Conservation (phyloP, 164 flowering plant genomes). For the Tetracentron sinense region DNA sequence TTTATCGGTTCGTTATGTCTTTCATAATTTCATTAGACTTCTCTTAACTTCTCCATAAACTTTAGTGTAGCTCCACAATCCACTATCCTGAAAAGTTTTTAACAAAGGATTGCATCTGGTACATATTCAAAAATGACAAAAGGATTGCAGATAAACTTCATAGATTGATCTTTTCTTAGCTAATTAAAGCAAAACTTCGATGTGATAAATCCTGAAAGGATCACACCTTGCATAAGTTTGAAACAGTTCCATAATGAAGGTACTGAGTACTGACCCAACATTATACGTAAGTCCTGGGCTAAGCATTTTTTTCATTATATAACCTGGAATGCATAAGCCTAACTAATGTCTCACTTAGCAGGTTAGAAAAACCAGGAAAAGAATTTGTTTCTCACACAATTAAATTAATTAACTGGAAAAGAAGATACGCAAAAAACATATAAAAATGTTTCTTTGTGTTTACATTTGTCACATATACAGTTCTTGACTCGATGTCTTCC, state of each 20-base stretch:
- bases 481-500: slow-evolving; percentile 32
- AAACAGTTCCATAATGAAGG: neutral
- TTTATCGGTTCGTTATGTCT: too few relatives aligned
- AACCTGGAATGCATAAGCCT: too few relatives aligned
- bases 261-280: too few relatives aligned
- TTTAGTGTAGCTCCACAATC: too few relatives aligned
- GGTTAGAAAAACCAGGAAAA: neutral
- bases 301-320: too few relatives aligned
- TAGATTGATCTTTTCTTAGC: too few relatives aligned
- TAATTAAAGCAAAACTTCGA: too few relatives aligned
- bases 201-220: neutral
- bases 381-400: neutral
- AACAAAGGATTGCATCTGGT: neutral
- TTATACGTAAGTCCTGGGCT: neutral
- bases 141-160: neutral
- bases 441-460: slow-evolving; percentile 3
- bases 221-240: neutral
- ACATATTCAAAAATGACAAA: neutral
- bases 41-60: too few relatives aligned
- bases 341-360: too few relatives aligned
- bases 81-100: too few relatives aligned
- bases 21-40: too few relatives aligned
- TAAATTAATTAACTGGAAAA: neutral
- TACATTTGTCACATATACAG: slow-evolving; percentile 43
- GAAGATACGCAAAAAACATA: neutral